Evolutionary conservation across 1,284 basidiomycete species (phyloP).

Genomic region (Thelephora terrestris): DNA sequence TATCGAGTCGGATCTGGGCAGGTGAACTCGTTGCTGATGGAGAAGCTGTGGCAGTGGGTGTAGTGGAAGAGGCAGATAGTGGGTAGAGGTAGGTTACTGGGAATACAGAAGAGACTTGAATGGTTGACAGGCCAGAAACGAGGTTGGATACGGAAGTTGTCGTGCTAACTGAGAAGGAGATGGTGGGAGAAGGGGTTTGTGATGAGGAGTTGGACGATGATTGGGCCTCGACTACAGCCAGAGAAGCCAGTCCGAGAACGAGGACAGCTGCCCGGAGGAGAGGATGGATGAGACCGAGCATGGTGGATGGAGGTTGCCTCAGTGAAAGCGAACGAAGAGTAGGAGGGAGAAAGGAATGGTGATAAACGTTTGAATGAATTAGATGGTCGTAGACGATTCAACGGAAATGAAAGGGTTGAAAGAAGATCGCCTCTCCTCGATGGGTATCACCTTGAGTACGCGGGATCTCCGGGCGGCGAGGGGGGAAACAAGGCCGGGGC

Average conservation of each 20-base stretch:
- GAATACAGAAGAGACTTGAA: conserved; percentile 40
- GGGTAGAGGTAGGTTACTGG: conserved; percentile 49
- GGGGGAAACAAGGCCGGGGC: no score
- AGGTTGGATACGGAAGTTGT: conserved; percentile 11
- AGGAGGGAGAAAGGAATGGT: conserved; percentile 7
- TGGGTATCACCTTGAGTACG: no score
- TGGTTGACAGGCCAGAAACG: conserved; percentile 21
- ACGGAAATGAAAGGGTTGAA: no score
- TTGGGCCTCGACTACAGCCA: conserved; percentile 12
- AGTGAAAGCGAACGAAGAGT: conserved; percentile 9
- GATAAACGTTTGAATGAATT: background rate
- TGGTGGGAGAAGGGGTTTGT: conserved; percentile 10
- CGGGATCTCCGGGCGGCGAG: no score
- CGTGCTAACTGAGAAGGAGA: conserved; percentile 19
- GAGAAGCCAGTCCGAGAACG: conserved; percentile 9
- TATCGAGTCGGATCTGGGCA: conserved; percentile 51
- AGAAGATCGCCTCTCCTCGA: no score
- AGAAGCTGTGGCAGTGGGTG: conserved; percentile 28
- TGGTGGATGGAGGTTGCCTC: conserved; percentile 9
- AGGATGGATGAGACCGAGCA: conserved; percentile 8
- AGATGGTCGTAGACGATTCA: no score
- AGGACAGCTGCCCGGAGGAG: conserved; percentile 10
- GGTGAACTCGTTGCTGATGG: conserved; percentile 39
- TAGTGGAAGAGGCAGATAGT: conserved; percentile 18
- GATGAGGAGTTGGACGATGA: conserved; percentile 8